Base-by-base conservation (phyloP, 2,329 filamentous ascomycete genomes). In the Sporothrix pseudoabietina region DNA sequence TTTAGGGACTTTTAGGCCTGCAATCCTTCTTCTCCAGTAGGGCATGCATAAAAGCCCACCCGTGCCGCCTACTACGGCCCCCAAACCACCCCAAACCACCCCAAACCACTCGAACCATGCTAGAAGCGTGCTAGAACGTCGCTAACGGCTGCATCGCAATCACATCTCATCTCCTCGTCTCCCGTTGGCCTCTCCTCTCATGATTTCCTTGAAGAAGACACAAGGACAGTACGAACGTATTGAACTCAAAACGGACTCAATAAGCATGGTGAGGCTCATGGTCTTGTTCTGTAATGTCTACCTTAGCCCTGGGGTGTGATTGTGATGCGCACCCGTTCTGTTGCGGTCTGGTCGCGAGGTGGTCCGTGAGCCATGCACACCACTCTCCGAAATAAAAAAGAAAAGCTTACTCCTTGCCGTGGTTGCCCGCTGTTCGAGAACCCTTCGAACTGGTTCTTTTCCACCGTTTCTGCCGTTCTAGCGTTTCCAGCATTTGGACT, bases 91-190 rank as follows among this genome's bases (percentile, higher is more conserved):
- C 32, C 35, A 63, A 35, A 16, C 12, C 14, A 14, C 26, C 26
- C 30, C 9, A 59, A 32, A 39, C 16, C 19, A 7, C 12, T 8
- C 16, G 5, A 22, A 35, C 22, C 41, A 68, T 68, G 57, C 57
- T 44, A 26, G 12, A 44, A 65, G 35, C 39, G 35, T 65, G 61
- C 61, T 65, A 47, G 39, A 65, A 30, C 39, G 10, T 63, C 57
- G 57, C 61, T 65, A 44, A 47, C 39, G 22, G n/a, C 61, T 65
- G 32, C 32, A 63, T 16, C 39, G 61, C n/a, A 44, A 16, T n/a
- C 65, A 52, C 65, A 22, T 69, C 26, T 69, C 65, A 35, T 52
- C 47, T 35, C 61, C n/a, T n/a, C n/a, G n/a, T n/a, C n/a, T n/a
- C n/a, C n/a, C 61, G 41, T 35, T 35, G 30, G 19, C 30, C 35